Evolutionary conservation across 768 basidiomycete genomes (phyloP), one percentile per base, ranked within the genome.

Genomic region (Mycena maculata): DNA sequence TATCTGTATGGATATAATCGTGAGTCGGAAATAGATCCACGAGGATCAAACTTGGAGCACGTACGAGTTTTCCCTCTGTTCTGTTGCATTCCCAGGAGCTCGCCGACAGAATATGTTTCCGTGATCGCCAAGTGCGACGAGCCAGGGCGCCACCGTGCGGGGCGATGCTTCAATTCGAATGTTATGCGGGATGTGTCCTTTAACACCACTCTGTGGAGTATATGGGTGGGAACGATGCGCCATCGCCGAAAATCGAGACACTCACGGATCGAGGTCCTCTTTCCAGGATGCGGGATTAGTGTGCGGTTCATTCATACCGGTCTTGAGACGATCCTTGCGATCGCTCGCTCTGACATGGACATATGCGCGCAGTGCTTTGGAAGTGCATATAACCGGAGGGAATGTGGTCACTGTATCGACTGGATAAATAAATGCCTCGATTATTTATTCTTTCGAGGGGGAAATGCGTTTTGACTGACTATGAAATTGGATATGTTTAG

Each of bases 401-500:
- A 12, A n/a, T 9, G 30, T 8, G 44, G 5, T 10, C 13, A 49
- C 62, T 22, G 33, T 27, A 31, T 63, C 27, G n/a, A 56, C 62
- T 63, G 28, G 44, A 7, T 41, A 3, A 30, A 31, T 38, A 3
- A n/a, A 31, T 38, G 16, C 10, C 8, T 8, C n/a, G 31, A n/a
- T 23, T 55, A 47, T 45, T 28, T 3, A 33, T 15, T 5, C 7
- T 18, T 16, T 6, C 5, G 27, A 36, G 23, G 23, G 47, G 12
- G 13, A 25, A 27, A 31, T 31, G 9, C 18, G n/a, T n/a, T n/a
- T n/a, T n/a, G 31, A 53, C 62, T 39, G 6, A 49, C 62, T 63
- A 36, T 63, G 36, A 41, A 63, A 56, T 41, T 41, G 45, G 20
- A 63, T 56, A 28, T 49, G 39, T 38, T 31, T 39, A 22, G 62